Conservation (phyloP, 176 grass and related monocot genomes). For the Leersia perrieri region DNA sequence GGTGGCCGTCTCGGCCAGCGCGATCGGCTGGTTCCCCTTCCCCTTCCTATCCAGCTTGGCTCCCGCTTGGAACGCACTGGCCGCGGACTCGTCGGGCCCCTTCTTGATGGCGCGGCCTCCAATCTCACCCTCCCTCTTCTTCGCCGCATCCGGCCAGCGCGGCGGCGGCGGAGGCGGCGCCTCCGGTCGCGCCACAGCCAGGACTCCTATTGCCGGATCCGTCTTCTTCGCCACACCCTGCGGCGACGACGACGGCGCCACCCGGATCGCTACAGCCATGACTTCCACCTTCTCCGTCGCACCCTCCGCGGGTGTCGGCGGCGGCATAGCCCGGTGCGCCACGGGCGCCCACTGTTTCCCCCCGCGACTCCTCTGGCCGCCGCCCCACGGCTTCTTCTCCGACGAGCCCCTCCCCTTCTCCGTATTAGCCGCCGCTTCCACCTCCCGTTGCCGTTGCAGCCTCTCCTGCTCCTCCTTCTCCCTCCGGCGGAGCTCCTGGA, state of each 20-base stretch:
- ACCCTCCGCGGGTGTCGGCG: background rate
- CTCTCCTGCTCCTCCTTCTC: constrained; percentile 34
- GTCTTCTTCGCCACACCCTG: background rate
- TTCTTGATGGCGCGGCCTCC: background rate
- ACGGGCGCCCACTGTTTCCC: background rate
- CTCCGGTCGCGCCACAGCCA: background rate
- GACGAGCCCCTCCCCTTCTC: background rate
- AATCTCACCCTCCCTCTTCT: background rate
- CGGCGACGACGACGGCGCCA: background rate
- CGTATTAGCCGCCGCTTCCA: background rate
- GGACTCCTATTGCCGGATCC: background rate
- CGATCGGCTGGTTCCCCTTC: background rate
- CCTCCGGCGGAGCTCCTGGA: constrained; percentile 39
- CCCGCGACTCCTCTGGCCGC: background rate
- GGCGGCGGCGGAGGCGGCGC: background rate
- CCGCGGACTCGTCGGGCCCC: background rate
- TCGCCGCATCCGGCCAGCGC: background rate
- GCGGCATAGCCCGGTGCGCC: background rate
- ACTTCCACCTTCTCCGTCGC: background rate
- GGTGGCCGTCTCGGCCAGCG: background rate
- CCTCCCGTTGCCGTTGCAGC: background rate
- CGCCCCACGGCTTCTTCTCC: background rate
- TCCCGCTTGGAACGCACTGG: background rate
- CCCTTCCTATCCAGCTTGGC: background rate
- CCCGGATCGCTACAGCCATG: background rate